Percentiles rank a stretch among this genome's conserved stretches.
phyloP scores from a whole-genome alignment of 2,329 filamentous ascomycete genomes.

The Xylariaceae sp. region DNA sequence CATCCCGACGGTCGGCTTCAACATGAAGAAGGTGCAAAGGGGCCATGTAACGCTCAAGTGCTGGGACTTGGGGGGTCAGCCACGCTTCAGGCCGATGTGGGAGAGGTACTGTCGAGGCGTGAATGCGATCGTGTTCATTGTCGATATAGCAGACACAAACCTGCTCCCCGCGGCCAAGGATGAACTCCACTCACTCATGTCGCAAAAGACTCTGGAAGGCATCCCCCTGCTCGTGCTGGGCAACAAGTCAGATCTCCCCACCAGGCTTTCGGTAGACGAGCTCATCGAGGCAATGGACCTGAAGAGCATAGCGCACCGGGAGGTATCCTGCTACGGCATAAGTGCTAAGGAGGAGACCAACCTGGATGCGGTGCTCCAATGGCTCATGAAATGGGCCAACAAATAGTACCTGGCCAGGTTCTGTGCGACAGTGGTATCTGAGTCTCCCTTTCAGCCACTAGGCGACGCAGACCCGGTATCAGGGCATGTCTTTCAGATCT shows the following conservation, averaged over 20 bases:
- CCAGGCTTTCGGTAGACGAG: slow-evolving; percentile 88
- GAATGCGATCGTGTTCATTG: slow-evolving; percentile 96
- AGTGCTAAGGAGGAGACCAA: slow-evolving; percentile 99
- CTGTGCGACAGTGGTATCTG: slow-evolving; percentile 4
- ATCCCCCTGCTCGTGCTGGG: slow-evolving; percentile 92
- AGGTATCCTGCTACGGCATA: slow-evolving; percentile 98
- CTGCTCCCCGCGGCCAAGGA: slow-evolving; percentile 80
- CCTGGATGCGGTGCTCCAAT: slow-evolving; percentile 91
- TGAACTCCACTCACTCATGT: slow-evolving; percentile 83
- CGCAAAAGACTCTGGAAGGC: slow-evolving; percentile 73
- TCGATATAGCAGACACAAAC: slow-evolving; percentile 83
- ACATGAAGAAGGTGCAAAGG: slow-evolving; percentile 96
- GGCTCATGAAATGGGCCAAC: slow-evolving; percentile 78
- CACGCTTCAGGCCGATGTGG: slow-evolving; percentile 97
- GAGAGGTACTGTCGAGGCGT: slow-evolving; percentile 96
- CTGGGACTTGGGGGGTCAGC: slow-evolving; percentile 97
- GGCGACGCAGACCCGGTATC: slow-evolving; percentile 6
- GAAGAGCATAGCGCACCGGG: slow-evolving; percentile 79
- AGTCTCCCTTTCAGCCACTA: slow-evolving; percentile 5
- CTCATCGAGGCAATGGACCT: slow-evolving; percentile 88
- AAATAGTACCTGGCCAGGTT: not conserved
- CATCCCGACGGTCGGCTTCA: slow-evolving; percentile 97
- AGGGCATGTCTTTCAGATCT: too few relatives aligned
- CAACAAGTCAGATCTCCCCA: slow-evolving; percentile 93
- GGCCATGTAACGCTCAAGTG: slow-evolving; percentile 98